Evolutionary conservation across 306 rosid species (phyloP), one percentile per base, ranked within the genome.

Genomic region (Vachellia collinsii): DNA sequence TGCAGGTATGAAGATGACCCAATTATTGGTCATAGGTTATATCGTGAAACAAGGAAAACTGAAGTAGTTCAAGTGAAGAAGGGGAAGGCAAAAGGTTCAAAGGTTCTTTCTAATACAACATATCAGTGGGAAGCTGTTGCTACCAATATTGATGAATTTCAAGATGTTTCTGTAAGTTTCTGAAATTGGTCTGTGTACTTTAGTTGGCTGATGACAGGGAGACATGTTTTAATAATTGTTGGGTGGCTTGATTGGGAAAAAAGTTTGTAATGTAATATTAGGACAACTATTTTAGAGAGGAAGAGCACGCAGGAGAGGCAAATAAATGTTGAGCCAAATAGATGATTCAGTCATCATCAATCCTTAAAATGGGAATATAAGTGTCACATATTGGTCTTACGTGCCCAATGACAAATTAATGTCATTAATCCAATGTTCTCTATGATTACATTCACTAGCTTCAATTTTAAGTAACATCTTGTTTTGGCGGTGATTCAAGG

Each of bases 1-100:
- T 84, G 86, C 90, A 96, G 99, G 99, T 96, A 93, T 86, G 99
- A 96, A 86, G 99, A 92, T 70, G 99, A 96, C 79, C 91, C 93
- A 48, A 65, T 88, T 48, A 87, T 93, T 84, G 99, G 99, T 83
- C 96, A 96, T 81, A 91, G 97, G 71, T 85, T 96, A 85, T 91
- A 93, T 80, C 89, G 99, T 70, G 99, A 96, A 91, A 92, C 82
- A 39, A 86, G 91, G 85, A 96, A 93, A 88, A 84, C 88, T 75
- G 90, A 84, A 79, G 86, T 84, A 29, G 73, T 83, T 72, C 98
- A 92, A 86, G 38, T 85, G 84, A 96, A 88, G 87, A 96, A 90
- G 80, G 91, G 88, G 20, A 96, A 89, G 75, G 11, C 88, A 75
- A 96, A 93, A 85, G 99, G 99, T 85, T 93, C 99, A 59, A 88